Conservation (phyloP, 192 early-diverging fungal species). For the Mortierella claussenii region DNA sequence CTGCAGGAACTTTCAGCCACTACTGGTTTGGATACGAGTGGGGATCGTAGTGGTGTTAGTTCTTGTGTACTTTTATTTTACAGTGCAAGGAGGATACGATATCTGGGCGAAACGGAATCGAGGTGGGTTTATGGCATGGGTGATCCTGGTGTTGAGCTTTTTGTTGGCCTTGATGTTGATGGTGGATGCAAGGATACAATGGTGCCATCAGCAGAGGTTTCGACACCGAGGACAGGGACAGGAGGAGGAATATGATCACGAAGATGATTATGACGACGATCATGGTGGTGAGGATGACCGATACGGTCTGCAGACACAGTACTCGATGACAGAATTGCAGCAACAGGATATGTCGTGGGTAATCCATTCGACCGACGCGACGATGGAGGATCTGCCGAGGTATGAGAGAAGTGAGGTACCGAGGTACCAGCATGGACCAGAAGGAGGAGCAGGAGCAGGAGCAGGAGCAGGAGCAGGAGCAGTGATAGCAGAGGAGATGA, state of each 20-base stretch:
- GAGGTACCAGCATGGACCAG: background rate
- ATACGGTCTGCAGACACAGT: background rate
- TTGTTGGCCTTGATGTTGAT: background rate
- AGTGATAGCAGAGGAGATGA: background rate
- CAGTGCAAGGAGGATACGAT: background rate
- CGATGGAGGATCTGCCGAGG: background rate
- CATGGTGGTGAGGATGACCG: background rate
- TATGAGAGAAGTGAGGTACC: background rate
- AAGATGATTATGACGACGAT: background rate
- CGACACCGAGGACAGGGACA: background rate
- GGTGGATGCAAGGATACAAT: background rate
- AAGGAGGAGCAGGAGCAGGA: background rate
- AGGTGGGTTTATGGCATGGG: conserved; percentile 3
- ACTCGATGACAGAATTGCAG: background rate
- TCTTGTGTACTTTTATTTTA: background rate
- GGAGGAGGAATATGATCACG: background rate
- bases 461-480: background rate
- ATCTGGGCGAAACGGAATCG: background rate
- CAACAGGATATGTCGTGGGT: background rate
- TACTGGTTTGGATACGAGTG: too few species aligned
- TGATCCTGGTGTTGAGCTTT: background rate
- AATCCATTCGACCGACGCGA: background rate
- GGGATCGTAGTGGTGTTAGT: background rate
- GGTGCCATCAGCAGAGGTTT: background rate
- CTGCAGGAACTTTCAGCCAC: too few species aligned